A percentile compares a stretch with the other conserved stretches of the same genome.
Conservation (phyloP, 257 asterid genomes). For the Petrea volubilis region DNA sequence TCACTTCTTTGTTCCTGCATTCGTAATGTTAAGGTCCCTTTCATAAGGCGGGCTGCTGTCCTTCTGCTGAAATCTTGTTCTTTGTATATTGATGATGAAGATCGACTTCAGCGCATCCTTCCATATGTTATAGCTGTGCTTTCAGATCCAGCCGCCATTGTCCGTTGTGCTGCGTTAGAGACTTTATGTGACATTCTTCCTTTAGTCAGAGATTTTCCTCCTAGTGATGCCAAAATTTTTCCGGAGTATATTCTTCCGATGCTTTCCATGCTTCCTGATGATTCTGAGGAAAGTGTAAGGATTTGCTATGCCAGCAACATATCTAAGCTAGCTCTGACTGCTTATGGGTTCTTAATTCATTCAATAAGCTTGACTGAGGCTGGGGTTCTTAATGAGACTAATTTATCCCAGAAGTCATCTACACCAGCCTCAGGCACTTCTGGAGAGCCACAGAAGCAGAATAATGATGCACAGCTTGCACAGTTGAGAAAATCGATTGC, state of each 20-base stretch:
- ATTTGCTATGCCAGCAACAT: slow-evolving; percentile 94
- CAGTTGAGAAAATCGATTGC: slow-evolving; percentile 90
- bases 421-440: slow-evolving; percentile 43
- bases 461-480: slow-evolving; percentile 81
- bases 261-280: slow-evolving; percentile 99
- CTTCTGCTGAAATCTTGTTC: slow-evolving; percentile 91
- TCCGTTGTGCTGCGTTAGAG: slow-evolving; percentile 97
- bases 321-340: slow-evolving; percentile 91
- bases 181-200: slow-evolving; percentile 97
- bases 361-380: slow-evolving; percentile 97
- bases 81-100: slow-evolving; percentile 90
- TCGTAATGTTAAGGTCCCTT: slow-evolving; percentile 93
- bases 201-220: slow-evolving; percentile 93
- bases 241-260: slow-evolving; percentile 98
- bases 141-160: slow-evolving; percentile 97
- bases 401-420: slow-evolving; percentile 57
- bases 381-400: slow-evolving; percentile 87
- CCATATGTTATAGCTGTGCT: slow-evolving; percentile 94
- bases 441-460: slow-evolving; percentile 49
- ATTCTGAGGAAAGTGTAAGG: slow-evolving; percentile 99
- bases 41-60: slow-evolving; percentile 90
- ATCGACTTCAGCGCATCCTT: slow-evolving; percentile 92
- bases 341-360: slow-evolving; percentile 94
- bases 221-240: slow-evolving; percentile 99
- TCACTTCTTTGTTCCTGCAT: slow-evolving; percentile 96